Percentiles rank a stretch among this genome's conserved stretches.
Evolutionary conservation across 2,329 filamentous ascomycete species (phyloP).

Genomic region (Aureobasidium namibiae): DNA sequence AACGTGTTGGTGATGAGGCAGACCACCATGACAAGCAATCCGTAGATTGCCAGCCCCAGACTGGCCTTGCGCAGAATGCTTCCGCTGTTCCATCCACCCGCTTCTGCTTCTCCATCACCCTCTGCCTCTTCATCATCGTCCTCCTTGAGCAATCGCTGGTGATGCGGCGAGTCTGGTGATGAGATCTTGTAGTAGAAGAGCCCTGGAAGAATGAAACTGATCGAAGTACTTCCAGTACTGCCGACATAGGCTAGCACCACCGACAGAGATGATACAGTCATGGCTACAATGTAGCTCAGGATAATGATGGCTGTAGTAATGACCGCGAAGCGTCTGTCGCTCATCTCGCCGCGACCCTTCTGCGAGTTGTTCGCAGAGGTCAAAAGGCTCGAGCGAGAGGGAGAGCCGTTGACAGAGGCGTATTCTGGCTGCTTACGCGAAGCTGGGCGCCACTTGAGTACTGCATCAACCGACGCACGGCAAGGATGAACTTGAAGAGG

Average conservation of each 20-base stretch:
- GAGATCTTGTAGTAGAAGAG: constrained; percentile 99
- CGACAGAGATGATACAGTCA: constrained; percentile 84
- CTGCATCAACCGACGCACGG: constrained; percentile 86
- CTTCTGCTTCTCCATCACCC: constrained; percentile 29
- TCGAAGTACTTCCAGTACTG: constrained; percentile 86
- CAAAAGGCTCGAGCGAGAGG: constrained; percentile 22
- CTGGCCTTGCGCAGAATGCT: constrained; percentile 61
- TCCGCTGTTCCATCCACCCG: constrained; percentile 30
- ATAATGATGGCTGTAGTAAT: constrained; percentile 83
- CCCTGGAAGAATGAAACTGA: constrained; percentile 92
- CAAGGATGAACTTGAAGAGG: constrained; percentile 94
- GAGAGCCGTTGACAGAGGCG: constrained; percentile 13
- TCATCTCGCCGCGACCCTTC: constrained; percentile 50
- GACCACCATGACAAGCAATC: constrained; percentile 77
- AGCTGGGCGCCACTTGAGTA: constrained; percentile 78
- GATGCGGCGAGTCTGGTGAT: constrained; percentile 74
- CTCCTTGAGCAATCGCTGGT: constrained; percentile 81
- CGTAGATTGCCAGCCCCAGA: constrained; percentile 72
- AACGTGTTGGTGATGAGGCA: constrained; percentile 82
- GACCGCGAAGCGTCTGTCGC: constrained; percentile 78
- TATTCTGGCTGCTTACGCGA: constrained; percentile 23
- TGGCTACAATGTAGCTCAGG: constrained; percentile 75
- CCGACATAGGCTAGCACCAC: constrained; percentile 92
- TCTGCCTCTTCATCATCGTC: constrained; percentile 74
- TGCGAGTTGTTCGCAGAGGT: constrained; percentile 5